A percentile compares a stretch with the other conserved stretches of the same genome.
phyloP scores from a whole-genome alignment of 352 stramenopile species.

The Globisporangium sylvaticum region DNA sequence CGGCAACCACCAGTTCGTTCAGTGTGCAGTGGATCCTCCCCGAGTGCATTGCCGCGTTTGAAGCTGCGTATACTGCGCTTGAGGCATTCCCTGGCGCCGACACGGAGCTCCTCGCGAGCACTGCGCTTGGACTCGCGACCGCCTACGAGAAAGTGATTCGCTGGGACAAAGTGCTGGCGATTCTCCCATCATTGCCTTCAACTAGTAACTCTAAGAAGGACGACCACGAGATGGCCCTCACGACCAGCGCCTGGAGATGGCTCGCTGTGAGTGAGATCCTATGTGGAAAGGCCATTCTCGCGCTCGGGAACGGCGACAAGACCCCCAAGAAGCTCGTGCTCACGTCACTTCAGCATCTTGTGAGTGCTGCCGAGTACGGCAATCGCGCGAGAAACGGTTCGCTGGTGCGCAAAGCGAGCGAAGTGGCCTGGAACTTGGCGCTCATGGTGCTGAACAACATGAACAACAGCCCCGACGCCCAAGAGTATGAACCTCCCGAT shows the following conservation, averaged over 20 bases:
- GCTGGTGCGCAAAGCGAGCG: constrained; percentile 43
- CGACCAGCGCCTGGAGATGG: constrained; percentile 52
- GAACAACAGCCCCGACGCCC: constrained; percentile 12
- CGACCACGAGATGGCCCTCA: not conserved
- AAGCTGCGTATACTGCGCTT: constrained; percentile 45
- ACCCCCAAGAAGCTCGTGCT: constrained; percentile 46
- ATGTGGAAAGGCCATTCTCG: constrained; percentile 48
- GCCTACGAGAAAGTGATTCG: constrained; percentile 44
- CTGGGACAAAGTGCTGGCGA: constrained; percentile 45
- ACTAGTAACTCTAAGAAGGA: not conserved
- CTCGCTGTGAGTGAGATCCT: constrained; percentile 61
- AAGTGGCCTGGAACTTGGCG: constrained; percentile 80
- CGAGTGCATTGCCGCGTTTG: constrained; percentile 61
- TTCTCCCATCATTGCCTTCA: constrained; percentile 18
- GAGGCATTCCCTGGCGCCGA: constrained; percentile 30
- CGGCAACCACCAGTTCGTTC: constrained; percentile 7
- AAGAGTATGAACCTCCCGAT: constrained; percentile 18
- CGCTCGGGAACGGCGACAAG: constrained; percentile 36
- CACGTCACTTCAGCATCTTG: constrained; percentile 49
- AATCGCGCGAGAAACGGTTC: constrained; percentile 17
- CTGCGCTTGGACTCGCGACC: constrained; percentile 46
- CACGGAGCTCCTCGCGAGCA: constrained; percentile 42
- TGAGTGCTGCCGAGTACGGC: constrained; percentile 40
- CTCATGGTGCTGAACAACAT: constrained; percentile 28
- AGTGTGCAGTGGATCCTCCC: constrained; percentile 43